Base-by-base conservation (phyloP, 306 rosid species). In the Macrotyloma uniflorum region DNA sequence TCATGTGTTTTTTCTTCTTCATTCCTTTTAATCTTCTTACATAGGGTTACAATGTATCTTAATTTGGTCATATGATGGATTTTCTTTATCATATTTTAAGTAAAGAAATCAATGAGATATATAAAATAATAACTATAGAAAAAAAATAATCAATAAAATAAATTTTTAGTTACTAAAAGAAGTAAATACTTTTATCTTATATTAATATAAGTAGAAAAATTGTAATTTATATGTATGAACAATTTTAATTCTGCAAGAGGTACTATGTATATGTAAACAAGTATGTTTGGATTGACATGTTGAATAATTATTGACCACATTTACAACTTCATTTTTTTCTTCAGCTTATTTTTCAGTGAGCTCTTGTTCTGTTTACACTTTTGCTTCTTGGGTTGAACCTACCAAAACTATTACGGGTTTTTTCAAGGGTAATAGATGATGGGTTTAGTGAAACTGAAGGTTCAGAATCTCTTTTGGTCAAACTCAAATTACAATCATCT, bases 381-480 rank as follows among this genome's bases (percentile, higher is more conserved):
- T 76, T 83, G 75, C 85, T 85, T 82, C 84, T 70, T 12, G 78
- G 77, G 55, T 68, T 47, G 70, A 84, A 65, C 79, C 82, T 79
- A 57, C 88, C 88, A 65, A 87, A 75, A 46, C 81, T 74, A 72
- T 45, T 72, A 40, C 20, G 67, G 58, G 35, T 70, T 75, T 83
- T 84, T 58, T 70, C 84, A 74, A 55, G 30, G 72, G 75, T 22
- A 78, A 51, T 35, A 71, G 77, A 50, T 46, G 77, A 62, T 46
- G 70, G 77, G 47, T 80, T 83, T 71, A 59, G 19, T 6, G 85
- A 71, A 68, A 78, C 35, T 32, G 82, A 43, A 45, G 85, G n/a
- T 35, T 73, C 83, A 55, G 77, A 70, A 36, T 57, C 80, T 35
- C 62, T 70, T 76, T 77, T 70, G 12, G 84, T 47, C 14, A 74